phyloP scores from a whole-genome alignment of 2,329 filamentous ascomycete genomes.

The Colletotrichum sp. region DNA sequence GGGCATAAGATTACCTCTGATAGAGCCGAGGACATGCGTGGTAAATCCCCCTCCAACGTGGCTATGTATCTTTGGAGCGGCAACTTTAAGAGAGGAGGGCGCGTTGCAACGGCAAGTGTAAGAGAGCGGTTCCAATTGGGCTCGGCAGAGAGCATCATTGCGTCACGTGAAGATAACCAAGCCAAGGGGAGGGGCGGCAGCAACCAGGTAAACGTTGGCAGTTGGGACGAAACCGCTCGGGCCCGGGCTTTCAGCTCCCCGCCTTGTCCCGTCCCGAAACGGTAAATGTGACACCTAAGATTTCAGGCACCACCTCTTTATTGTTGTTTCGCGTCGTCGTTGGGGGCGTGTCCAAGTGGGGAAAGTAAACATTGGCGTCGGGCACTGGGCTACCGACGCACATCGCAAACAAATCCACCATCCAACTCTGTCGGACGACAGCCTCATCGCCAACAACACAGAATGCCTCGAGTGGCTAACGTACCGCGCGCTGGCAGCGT shows the following conservation, averaged over 20 bases:
- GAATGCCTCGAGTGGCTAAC: slow-evolving; percentile 65
- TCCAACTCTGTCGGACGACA: slow-evolving; percentile 18
- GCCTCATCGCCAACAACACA: slow-evolving; percentile 27
- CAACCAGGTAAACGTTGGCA: not conserved
- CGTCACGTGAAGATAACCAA: not conserved
- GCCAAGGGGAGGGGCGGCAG: not conserved
- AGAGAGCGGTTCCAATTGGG: slow-evolving; percentile 3
- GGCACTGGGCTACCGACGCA: not conserved
- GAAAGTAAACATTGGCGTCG: slow-evolving; percentile 20
- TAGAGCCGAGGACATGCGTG: slow-evolving; percentile 4
- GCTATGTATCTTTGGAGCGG: not conserved
- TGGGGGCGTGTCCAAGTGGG: slow-evolving; percentile 13
- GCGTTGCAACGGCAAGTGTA: slow-evolving; percentile 14
- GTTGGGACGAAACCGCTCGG: not conserved
- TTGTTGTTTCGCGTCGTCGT: slow-evolving; percentile 20
- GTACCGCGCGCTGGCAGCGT: slow-evolving; percentile 53
- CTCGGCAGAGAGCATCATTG: not conserved
- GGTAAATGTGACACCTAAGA: not conserved
- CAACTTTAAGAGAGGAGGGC: slow-evolving; percentile 15
- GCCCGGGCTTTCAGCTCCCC: not conserved
- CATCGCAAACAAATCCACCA: not conserved
- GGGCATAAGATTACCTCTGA: not conserved
- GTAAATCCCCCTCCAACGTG: not conserved
- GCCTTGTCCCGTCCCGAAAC: not conserved
- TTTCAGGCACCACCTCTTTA: not conserved